Percentiles rank a stretch among this genome's conserved stretches.
These are phyloP conservation scores for Kwoniella sp. DNA, from an alignment of 768 basidiomycete species.

Conservation along the genomic window DNA sequence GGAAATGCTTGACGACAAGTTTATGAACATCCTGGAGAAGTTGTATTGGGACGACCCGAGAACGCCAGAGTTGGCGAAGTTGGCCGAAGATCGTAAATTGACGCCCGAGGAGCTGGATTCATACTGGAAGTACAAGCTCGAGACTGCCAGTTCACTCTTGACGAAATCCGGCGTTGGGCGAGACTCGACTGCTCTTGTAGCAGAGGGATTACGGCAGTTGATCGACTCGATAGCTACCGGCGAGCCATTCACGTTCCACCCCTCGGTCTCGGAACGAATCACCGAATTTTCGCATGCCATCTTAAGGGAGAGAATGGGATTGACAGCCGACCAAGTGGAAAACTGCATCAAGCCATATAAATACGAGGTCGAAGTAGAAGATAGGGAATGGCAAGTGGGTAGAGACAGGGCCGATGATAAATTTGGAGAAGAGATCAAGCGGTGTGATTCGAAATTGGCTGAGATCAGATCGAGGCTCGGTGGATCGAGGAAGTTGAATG, in stretches of 20 bases:
- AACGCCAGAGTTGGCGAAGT: slow-evolving; percentile 68
- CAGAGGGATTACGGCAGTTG: slow-evolving; percentile 83
- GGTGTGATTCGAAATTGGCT: slow-evolving; percentile 83
- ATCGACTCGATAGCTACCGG: slow-evolving; percentile 85
- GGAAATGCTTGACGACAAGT: slow-evolving; percentile 88
- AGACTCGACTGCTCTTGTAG: slow-evolving; percentile 89
- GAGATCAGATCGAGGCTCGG: slow-evolving; percentile 88
- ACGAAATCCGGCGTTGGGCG: slow-evolving; percentile 96
- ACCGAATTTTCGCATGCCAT: slow-evolving; percentile 91
- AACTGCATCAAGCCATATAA: slow-evolving; percentile 99
- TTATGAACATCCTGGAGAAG: slow-evolving; percentile 95
- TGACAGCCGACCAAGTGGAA: slow-evolving; percentile 98
- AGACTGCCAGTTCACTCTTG: slow-evolving; percentile 85
- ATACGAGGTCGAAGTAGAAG: slow-evolving; percentile 94
- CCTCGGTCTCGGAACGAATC: slow-evolving; percentile 81
- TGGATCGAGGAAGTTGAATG: slow-evolving; percentile 74
- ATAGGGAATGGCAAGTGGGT: slow-evolving; percentile 87
- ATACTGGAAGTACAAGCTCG: slow-evolving; percentile 95
- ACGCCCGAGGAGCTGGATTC: slow-evolving; percentile 74
- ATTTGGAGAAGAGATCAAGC: slow-evolving; percentile 77
- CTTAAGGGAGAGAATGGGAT: slow-evolving; percentile 83
- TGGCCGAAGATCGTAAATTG: slow-evolving; percentile 71
- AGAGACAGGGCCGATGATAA: slow-evolving; percentile 72
- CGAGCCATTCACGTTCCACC: slow-evolving; percentile 91
- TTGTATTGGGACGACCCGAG: slow-evolving; percentile 96